A percentile compares a stretch with the other conserved stretches of the same genome.
Evolutionary conservation across 1,284 basidiomycete species (phyloP).

Genomic region (Rhodofomes roseus): DNA sequence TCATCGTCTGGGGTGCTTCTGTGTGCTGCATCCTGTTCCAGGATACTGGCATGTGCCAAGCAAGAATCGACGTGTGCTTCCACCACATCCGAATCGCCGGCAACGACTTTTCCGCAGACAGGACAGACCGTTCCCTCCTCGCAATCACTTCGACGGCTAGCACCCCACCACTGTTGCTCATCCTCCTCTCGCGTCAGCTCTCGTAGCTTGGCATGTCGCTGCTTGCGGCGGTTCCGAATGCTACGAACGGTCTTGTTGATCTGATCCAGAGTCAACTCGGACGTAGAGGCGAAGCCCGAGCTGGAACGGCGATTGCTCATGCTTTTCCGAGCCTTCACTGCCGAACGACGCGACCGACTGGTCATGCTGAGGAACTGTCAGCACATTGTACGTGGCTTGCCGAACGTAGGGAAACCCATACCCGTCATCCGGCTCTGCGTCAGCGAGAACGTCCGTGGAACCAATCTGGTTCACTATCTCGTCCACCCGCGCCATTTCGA

Average conservation of each 20-base stretch:
- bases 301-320: conserved; percentile 27
- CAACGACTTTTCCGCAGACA: conserved; percentile 53
- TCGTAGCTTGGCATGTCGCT: conserved; percentile 56
- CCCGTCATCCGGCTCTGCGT: conserved; percentile 46
- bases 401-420: conserved; percentile 19
- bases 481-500: conserved; percentile 66
- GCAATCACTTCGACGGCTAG: conserved; percentile 18
- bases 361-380: conserved; percentile 10
- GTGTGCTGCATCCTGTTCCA: conserved; percentile 39
- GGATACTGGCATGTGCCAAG: conserved; percentile 45
- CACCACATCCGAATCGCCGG: conserved; percentile 65
- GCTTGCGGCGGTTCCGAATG: conserved; percentile 62
- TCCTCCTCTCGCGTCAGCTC: conserved; percentile 63
- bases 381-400: background rate
- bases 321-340: conserved; percentile 58
- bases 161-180: conserved; percentile 28
- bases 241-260: conserved; percentile 50
- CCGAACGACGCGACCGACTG: conserved; percentile 48
- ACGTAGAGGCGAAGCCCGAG: conserved; percentile 26
- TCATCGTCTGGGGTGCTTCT: conserved; percentile 29
- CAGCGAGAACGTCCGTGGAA: conserved; percentile 39
- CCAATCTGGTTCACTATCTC: conserved; percentile 62
- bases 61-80: conserved; percentile 78
- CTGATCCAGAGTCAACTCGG: conserved; percentile 35
- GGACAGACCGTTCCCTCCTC: conserved; percentile 54